Conservation (phyloP, 2,329 filamentous ascomycete species). For the Rutstroemia sp. region DNA sequence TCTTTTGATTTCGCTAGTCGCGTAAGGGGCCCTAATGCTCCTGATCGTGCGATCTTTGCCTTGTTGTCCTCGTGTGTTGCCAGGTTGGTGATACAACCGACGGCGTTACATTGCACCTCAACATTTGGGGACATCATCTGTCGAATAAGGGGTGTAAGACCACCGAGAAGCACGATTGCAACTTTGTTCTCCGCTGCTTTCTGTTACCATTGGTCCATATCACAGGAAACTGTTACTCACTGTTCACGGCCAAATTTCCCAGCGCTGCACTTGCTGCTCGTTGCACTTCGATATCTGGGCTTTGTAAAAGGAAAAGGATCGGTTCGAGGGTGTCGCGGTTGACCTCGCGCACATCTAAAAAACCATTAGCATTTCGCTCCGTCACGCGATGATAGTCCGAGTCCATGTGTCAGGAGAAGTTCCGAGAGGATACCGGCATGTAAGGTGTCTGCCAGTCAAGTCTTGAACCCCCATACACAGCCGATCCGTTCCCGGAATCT, state of each 20-base stretch:
- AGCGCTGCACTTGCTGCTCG: conserved; percentile 91
- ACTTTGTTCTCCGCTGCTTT: conserved; percentile 92
- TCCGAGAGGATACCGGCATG: background rate
- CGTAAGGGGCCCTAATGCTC: conserved; percentile 84
- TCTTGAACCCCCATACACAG: background rate
- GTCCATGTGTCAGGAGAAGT: background rate
- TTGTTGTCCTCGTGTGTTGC: conserved; percentile 99
- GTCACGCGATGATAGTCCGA: background rate
- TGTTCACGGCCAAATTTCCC: conserved; percentile 94
- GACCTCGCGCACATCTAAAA: conserved; percentile 86
- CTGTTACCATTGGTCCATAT: conserved; percentile 34
- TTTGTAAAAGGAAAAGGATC: conserved; percentile 91
- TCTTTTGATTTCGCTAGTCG: conserved; percentile 93
- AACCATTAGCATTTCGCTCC: conserved; percentile 14
- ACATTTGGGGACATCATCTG: conserved; percentile 99
- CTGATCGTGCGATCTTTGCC: conserved; percentile 93
- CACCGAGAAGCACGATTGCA: conserved; percentile 85
- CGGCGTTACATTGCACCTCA: conserved; percentile 97
- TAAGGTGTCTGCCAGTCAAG: background rate
- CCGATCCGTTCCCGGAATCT: background rate
- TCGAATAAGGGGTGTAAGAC: conserved; percentile 82
- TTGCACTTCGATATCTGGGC: conserved; percentile 94
- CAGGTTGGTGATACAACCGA: conserved; percentile 96
- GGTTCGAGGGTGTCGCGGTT: conserved; percentile 92
- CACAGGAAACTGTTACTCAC: conserved; percentile 44